These are phyloP conservation scores for Liriodendron chinense DNA, from an alignment of 164 flowering plant genomes.

Conservation along the genomic window DNA sequence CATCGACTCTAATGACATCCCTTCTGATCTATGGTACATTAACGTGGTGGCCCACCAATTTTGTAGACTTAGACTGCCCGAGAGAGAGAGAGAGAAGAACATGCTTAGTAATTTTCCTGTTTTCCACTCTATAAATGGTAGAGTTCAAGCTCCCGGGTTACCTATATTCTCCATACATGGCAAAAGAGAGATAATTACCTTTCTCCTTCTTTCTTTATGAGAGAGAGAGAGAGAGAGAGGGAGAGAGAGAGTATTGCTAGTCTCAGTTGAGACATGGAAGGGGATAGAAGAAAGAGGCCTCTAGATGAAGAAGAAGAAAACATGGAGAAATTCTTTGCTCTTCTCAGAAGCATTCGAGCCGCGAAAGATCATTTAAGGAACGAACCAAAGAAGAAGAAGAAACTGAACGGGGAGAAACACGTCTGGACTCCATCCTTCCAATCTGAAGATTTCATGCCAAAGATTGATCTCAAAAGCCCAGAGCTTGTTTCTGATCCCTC, in stretches of 20 bases:
- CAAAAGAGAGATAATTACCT: too few relatives aligned
- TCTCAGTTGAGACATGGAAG: background rate
- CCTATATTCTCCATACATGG: too few relatives aligned
- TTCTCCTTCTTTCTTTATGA: too few relatives aligned
- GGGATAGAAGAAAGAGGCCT: background rate
- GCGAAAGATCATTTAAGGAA: background rate
- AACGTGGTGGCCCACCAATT: too few relatives aligned
- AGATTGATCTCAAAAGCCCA: background rate
- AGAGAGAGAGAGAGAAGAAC: too few relatives aligned
- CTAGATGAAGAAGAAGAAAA: conserved; percentile 5
- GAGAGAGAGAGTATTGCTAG: too few relatives aligned
- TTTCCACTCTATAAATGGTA: too few relatives aligned
- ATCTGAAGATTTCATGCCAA: conserved; percentile 5
- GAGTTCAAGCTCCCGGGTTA: too few relatives aligned
- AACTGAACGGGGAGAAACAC: background rate
- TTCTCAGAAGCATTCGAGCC: conserved; percentile 1
- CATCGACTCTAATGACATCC: too few relatives aligned
- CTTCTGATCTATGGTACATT: too few relatives aligned
- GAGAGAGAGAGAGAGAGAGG: background rate
- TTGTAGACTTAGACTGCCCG: too few relatives aligned
- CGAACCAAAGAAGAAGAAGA: conserved; percentile 3
- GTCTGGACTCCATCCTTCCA: conserved; percentile 8
- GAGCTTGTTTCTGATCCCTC: background rate
- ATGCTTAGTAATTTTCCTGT: too few relatives aligned
- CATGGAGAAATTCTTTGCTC: conserved; percentile 7